Base-by-base conservation (phyloP, 345 rosid species). In the Moricandia moricandioides region DNA sequence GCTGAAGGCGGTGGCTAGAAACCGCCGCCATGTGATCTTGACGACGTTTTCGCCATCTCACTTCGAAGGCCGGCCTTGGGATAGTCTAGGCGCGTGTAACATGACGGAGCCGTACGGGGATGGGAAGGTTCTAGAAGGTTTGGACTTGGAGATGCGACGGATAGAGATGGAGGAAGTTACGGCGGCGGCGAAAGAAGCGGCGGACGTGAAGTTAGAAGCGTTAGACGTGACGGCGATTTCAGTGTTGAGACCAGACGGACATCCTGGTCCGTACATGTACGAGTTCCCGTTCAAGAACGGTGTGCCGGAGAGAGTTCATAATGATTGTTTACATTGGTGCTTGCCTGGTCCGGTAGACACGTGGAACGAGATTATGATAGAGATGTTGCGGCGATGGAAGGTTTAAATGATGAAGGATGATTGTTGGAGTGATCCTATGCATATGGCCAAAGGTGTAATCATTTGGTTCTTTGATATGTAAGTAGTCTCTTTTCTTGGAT, bases 291-390 rank as follows among this genome's bases (percentile, higher is more conserved):
- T 90, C 62, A 92, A 88, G 5, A 78, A 88, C 58, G 98, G 97
- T 8, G 81, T 86, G 12, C 79, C 79, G 56, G 92, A 92, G 75
- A 88, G 75, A 26, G 93, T 92, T 24, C 97, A 86, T 55, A 95
- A 95, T 69, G 99, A 95, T 72, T 95, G 99, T 76, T 86, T 95
- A 5, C 99, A 92, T 69, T 95, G 99, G 99, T 95, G 99, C 78
- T 75, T 95, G 60, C 99, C 99, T 12, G 99, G 97, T 58, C 92
- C 97, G 7, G 72, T 95, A 1, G 99, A 95, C 78, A 87, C 97
- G 13, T 95, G 99, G 97, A 95, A 92, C 74, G 87, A 88, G 83
- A 90, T 94, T 65, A 66, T 91, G 68, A 69, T 94, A 5, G 84
- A 86, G 70, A 76, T 87, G 72, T 66, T 91, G 35, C 85, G 83